Evolutionary conservation across 768 basidiomycete genomes (phyloP), one percentile per base, ranked within the genome.

Genomic region (Mycena rosella): DNA sequence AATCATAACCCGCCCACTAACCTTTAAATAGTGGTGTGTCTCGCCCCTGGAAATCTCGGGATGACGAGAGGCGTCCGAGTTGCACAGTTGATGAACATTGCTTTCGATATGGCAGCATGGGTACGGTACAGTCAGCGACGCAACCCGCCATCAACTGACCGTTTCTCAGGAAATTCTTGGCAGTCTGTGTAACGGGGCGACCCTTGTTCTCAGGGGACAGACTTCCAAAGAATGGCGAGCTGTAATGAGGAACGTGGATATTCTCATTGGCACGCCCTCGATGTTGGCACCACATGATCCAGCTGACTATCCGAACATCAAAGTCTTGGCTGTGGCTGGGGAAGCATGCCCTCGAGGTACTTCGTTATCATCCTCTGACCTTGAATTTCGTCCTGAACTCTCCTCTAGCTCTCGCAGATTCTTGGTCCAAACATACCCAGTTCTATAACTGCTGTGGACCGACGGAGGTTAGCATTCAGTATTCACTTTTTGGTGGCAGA

Each of bases 51-150:
- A n/a, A 88, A 86, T 68, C 79, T 89, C 13, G 82, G 83, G 34
- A 89, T 90, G 86, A 66, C 74, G n/a, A 86, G 87, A 2, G 87
- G 88, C 15, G 71, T 83, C 32, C 83, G 86, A 14, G 87, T 89
- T 24, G 83, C 87, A 10, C 88, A 89, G 70, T 77, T 89, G 26
- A 82, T 90, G 77, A 89, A 89, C 68, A 85, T 90, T 48, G 85
- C 88, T 5, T 90, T 89, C 72, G 89, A 90, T 70, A 89, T 90
- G 87, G 87, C 86, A 47, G 87, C 87, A 22, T 90, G 89, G 89
- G 87, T 47, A 30, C 44, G 54, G 10, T 10, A 47, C n/a, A n/a
- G n/a, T n/a, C n/a, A n/a, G n/a, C n/a, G n/a, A 26, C 63, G 11
- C n/a, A n/a, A 26, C 8, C 7, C 34, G n/a, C 7, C 20, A 5